Conservation (phyloP, 2,329 filamentous ascomycete genomes). For the Polytolypa hystricis region DNA sequence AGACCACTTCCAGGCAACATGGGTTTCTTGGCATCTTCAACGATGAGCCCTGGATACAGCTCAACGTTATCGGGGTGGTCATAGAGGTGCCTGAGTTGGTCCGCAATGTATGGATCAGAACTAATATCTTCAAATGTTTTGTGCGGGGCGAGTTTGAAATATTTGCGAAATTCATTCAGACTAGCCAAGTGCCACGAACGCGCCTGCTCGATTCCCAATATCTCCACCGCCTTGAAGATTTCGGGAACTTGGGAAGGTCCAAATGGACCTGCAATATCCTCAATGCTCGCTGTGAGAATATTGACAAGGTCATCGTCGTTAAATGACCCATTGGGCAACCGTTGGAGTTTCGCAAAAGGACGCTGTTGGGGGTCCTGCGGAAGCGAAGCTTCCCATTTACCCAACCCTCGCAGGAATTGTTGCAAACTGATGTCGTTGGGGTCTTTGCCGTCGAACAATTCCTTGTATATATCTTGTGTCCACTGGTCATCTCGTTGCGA, state of each 20-base stretch:
- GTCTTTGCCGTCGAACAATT: conserved; percentile 11
- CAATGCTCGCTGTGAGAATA: conserved; percentile 51
- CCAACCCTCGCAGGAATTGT: conserved; percentile 37
- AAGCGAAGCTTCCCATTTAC: conserved; percentile 45
- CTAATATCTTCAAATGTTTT: conserved; percentile 50
- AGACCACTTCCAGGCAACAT: conserved; percentile 26
- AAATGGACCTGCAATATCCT: conserved; percentile 59
- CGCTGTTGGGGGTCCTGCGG: conserved; percentile 51
- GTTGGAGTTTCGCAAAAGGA: conserved; percentile 49
- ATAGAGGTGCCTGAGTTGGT: conserved; percentile 48
- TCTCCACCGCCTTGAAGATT: conserved; percentile 62
- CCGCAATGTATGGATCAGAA: conserved; percentile 43
- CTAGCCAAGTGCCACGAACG: conserved; percentile 49
- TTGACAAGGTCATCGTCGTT: conserved; percentile 58
- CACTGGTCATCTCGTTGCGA: conserved; percentile 58
- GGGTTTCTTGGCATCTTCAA: conserved; percentile 27
- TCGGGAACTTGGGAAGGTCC: conserved; percentile 61
- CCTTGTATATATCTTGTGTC: conserved; percentile 52
- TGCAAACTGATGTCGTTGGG: conserved; percentile 19
- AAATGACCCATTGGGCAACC: conserved; percentile 51
- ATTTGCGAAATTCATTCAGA: conserved; percentile 48
- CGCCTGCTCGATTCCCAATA: conserved; percentile 66
- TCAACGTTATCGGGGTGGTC: conserved; percentile 57
- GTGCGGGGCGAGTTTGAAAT: conserved; percentile 51
- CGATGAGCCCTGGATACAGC: conserved; percentile 56